Base-by-base conservation (phyloP, 305 asterid species). In the Rubia tinctorum region DNA sequence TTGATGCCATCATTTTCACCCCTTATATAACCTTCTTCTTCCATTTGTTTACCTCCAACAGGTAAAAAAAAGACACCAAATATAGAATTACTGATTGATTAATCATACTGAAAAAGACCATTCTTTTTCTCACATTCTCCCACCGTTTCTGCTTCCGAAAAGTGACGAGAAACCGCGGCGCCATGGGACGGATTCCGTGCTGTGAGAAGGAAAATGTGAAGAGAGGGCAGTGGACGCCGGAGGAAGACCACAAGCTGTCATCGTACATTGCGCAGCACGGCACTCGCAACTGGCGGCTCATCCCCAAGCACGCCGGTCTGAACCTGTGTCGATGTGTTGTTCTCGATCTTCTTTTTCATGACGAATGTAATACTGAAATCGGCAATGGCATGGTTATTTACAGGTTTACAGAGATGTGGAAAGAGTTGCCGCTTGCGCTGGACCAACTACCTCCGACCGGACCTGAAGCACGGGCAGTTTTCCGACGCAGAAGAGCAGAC, bases 211-310 rank as follows among this genome's bases (percentile, higher is more conserved):
- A 91, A 14, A 89, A 81, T 37, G 97, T 92, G 51, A 92, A 92
- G 77, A 81, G 95, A 39, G 99, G 99, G 42, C 99, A 95, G 70
- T 95, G 99, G 99, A 95, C 97, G 1, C 93, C 97, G 0, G 99
- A 95, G 79, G 99, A 95, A 86, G 99, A 95, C 74, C 97, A 95
- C 72, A 95, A 92, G 85, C 90, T 95, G 8, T 90, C 98, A 0
- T 95, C 99, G 43, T 92, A 95, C 88, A 90, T 95, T 78, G 94
- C 97, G 56, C 98, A 92, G 69, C 91, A 95, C 70, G 99, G 99
- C 66, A 95, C 99, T 10, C 82, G 97, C 45, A 92, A 95, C 74
- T 95, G 99, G 99, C 96, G 99, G 14, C 96, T 95, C 81, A 92
- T 95, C 59, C 99, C 99, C 70, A 95, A 95, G 66, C 96, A 92